Percentiles rank a stretch among this genome's conserved stretches.
Conservation (phyloP, 805 yeast genomes). For the Ogataea degrootiae region DNA sequence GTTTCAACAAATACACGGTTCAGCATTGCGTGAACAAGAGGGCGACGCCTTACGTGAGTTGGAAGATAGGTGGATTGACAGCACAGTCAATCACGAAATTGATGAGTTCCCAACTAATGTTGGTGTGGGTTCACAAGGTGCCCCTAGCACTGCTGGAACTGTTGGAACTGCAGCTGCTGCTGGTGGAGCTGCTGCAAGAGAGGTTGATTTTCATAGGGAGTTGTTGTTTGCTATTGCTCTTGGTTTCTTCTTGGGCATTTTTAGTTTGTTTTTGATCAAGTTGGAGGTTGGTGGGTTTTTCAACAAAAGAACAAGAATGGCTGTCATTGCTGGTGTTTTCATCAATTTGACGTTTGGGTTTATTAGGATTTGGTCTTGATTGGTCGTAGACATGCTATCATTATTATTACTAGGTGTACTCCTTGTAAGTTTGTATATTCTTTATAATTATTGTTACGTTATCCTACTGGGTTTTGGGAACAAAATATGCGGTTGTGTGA, state of each 20-base stretch:
- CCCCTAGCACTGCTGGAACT: background rate
- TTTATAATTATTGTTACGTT: too few species aligned
- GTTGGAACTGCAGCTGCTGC: constrained; percentile 7
- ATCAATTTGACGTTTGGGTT: constrained; percentile 67
- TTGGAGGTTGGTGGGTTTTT: constrained; percentile 53
- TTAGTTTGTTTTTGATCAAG: constrained; percentile 58
- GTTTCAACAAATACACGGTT: constrained; percentile 66
- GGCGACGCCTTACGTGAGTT: constrained; percentile 55
- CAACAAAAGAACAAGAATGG: constrained; percentile 58
- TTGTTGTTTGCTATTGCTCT: constrained; percentile 63
- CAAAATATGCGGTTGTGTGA: too few species aligned
- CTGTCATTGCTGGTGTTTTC: constrained; percentile 65
- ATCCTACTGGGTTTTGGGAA: too few species aligned
- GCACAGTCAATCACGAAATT: constrained; percentile 54
- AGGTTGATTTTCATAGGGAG: constrained; percentile 48
- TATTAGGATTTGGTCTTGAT: constrained; percentile 39
- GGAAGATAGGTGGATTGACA: constrained; percentile 88
- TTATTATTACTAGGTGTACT: too few species aligned
- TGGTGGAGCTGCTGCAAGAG: constrained; percentile 29
- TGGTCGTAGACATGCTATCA: background rate
- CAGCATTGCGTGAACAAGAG: constrained; percentile 25
- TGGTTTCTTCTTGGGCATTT: constrained; percentile 74
- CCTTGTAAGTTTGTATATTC: too few species aligned
- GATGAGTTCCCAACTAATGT: constrained; percentile 39
- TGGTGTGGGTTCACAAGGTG: constrained; percentile 3